Evolutionary conservation across 78 protist genomes (phyloP), one percentile per base, ranked within the genome.

Genomic region (Blattamonas nauphoetae): DNA sequence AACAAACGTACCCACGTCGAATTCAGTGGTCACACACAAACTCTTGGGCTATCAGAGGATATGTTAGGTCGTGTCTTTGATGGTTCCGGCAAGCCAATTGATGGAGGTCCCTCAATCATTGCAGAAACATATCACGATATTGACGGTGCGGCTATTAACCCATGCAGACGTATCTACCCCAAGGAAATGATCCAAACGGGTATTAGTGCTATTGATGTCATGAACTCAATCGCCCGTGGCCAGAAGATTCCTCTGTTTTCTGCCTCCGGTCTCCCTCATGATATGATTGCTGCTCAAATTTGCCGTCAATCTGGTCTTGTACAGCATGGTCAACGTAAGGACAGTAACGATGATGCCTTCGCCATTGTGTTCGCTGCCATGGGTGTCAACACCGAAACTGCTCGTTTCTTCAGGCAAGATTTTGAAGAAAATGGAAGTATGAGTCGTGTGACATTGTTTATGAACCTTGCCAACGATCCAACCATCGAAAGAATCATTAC

Each of bases 171-270:
- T 36, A 92, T 89, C 36, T 98, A 98, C 93, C 99, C 99, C 84
- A 90, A 95, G 95, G 98, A 98, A 86, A 98, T 98, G 99, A 98
- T 98, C 88, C 99, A 98, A 94, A 98, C 99, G 4, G 99, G 99
- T 82, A 97, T 98, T 87, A 94, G 97, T 29, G 93, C 99, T 44
- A 98, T 98, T 77, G 99, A 98, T 84, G 88, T 93, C 45, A 98
- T 98, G 99, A 97, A 93, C 94, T 93, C 97, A 11, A 94, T 98
- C 34, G 99, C 99, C 86, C 93, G 99, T 42, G 99, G 99, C 35
- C 99, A 98, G 92, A 98, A 98, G 98, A 98, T 98, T 83, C 99
- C 99, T 35, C 91, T 98, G 84, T 98, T 98, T 98, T 95, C 99
- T 6, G 99, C 97, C 42, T 96, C 98, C 41, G 99, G 99, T 91